A percentile compares a stretch with the other conserved stretches of the same genome.
Conservation (phyloP, 2,329 filamentous ascomycete genomes). For the Aureobasidium sp. region DNA sequence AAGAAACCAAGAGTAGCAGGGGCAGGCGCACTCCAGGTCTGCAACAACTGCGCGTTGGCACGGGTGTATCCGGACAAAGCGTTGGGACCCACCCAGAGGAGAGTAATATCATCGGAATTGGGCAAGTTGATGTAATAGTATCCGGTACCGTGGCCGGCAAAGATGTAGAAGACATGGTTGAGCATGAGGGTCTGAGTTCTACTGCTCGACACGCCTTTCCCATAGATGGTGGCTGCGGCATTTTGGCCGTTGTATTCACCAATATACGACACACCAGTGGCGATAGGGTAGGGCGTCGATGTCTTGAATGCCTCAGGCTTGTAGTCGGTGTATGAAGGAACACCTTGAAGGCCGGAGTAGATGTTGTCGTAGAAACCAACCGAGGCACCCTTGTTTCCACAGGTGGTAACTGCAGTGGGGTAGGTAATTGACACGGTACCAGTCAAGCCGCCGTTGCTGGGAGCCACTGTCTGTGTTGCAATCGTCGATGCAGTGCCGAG, state of each 20-base stretch:
- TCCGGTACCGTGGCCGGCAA: conserved; percentile 19
- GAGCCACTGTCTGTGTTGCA: conserved; percentile 4
- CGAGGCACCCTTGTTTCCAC: conserved; percentile 4
- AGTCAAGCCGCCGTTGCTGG: background rate
- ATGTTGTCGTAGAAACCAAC: conserved; percentile 5
- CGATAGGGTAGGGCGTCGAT: background rate
- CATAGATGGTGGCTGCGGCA: conserved; percentile 1
- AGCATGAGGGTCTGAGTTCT: background rate
- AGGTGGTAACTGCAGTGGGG: conserved; percentile 14
- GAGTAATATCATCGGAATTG: conserved; percentile 22
- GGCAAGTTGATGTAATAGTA: conserved; percentile 23
- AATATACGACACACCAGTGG: conserved; percentile 13
- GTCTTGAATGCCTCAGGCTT: conserved; percentile 15
- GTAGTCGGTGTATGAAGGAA: conserved; percentile 12
- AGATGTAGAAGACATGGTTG: conserved; percentile 18
- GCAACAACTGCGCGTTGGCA: conserved; percentile 19
- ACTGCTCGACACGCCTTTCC: background rate
- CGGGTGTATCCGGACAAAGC: conserved; percentile 22
- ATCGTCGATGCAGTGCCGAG: conserved; percentile 10
- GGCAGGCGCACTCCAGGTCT: background rate
- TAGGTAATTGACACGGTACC: conserved; percentile 15
- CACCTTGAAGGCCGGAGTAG: conserved; percentile 11
- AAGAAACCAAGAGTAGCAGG: background rate
- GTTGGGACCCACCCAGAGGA: conserved; percentile 24
- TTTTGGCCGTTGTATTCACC: conserved; percentile 4